Percentiles rank a stretch among this genome's conserved stretches.
Evolutionary conservation across 177 flowering plant species (phyloP).

Genomic region (Vitis hybrid): DNA sequence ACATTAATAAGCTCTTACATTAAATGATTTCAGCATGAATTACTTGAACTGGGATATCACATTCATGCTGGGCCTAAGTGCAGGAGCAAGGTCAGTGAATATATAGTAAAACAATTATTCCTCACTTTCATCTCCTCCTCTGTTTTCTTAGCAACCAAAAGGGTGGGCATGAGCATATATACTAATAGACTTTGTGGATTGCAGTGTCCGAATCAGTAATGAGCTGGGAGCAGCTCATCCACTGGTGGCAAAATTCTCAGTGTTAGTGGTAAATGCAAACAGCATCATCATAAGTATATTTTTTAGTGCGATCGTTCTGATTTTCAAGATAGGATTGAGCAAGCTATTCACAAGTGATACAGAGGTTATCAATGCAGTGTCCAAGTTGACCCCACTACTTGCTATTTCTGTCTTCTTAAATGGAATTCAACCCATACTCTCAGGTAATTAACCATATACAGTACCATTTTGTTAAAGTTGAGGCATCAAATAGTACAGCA

Average conservation of each 20-base stretch:
- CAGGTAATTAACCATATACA: constrained; percentile 19
- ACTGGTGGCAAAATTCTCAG: constrained; percentile 54
- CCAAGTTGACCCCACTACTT: constrained; percentile 49
- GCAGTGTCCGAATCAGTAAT: constrained; percentile 69
- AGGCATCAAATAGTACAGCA: not conserved
- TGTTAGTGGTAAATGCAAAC: constrained; percentile 49
- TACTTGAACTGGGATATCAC: constrained; percentile 77
- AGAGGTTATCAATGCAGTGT: constrained; percentile 47
- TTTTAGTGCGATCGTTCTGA: constrained; percentile 45
- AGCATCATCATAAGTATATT: constrained; percentile 49
- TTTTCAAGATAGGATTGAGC: constrained; percentile 40
- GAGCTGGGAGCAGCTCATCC: constrained; percentile 73
- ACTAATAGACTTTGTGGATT: not conserved
- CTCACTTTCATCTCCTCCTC: not conserved
- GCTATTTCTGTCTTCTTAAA: constrained; percentile 62
- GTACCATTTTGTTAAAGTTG: no score
- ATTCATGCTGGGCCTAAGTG: constrained; percentile 68
- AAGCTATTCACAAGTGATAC: constrained; percentile 46
- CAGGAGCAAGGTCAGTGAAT: constrained; percentile 65
- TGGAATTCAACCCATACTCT: constrained; percentile 78
- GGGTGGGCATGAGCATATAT: no score
- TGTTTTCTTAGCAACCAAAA: not conserved
- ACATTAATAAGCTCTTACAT: not conserved
- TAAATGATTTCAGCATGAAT: constrained; percentile 55
- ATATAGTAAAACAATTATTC: not conserved